phyloP scores from a whole-genome alignment of 441 rosid species.

The Jatropha podagrica region DNA sequence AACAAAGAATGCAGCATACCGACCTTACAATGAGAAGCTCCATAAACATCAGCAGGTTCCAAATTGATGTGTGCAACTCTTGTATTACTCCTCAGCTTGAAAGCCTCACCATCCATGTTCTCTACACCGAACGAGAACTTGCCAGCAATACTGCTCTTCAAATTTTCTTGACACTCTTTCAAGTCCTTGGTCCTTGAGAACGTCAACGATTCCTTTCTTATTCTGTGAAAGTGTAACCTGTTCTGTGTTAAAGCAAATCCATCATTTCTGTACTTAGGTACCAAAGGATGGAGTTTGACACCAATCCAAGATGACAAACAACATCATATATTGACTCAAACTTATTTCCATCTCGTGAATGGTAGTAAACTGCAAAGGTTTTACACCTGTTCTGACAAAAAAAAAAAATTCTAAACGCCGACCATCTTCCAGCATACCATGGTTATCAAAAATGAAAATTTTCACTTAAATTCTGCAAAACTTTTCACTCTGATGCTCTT shows the following conservation, averaged over 20 bases:
- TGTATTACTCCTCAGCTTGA: conserved; percentile 22
- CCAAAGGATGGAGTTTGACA: conserved; percentile 33
- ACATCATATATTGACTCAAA: conserved; percentile 48
- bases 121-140: conserved; percentile 28
- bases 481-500: conserved; percentile 34
- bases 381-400: conserved; percentile 34
- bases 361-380: conserved; percentile 34
- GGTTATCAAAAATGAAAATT: conserved; percentile 27
- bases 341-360: conserved; percentile 41
- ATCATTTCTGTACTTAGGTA: conserved; percentile 27
- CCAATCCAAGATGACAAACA: conserved; percentile 43
- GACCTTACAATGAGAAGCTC: conserved; percentile 32
- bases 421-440: conserved; percentile 38
- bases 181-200: conserved; percentile 31
- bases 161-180: conserved; percentile 31
- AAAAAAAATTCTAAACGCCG: conserved; percentile 37
- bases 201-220: conserved; percentile 35
- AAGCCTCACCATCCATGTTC: conserved; percentile 23
- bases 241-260: conserved; percentile 32
- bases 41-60: conserved; percentile 24
- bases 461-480: conserved; percentile 37
- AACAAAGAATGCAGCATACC: conserved; percentile 15
- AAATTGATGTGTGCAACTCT: conserved; percentile 21
- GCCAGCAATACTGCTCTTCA: conserved; percentile 24
- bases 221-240: conserved; percentile 28